Evolutionary conservation across 495 filamentous ascomycete species (phyloP).

Genomic region (Trichocladium uniseriatum): DNA sequence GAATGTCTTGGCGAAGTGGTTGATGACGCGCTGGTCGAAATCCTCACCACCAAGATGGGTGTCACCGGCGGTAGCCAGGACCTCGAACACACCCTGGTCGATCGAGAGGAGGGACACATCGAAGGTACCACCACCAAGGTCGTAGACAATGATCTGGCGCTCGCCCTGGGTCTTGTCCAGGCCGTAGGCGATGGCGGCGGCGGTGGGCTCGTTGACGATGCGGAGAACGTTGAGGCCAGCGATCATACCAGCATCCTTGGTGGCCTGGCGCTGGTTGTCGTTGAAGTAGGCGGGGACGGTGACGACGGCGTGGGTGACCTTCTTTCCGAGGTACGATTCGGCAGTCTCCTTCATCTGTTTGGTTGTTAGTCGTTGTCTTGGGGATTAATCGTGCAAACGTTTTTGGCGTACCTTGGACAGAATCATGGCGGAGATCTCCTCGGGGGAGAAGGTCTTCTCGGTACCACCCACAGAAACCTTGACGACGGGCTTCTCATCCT

Average conservation of each 20-base stretch:
- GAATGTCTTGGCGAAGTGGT: slow-evolving; percentile 94
- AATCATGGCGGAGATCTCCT: slow-evolving; percentile 82
- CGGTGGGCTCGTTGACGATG: slow-evolving; percentile 93
- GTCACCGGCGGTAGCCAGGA: slow-evolving; percentile 95
- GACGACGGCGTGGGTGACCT: slow-evolving; percentile 93
- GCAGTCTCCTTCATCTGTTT: slow-evolving; percentile 89
- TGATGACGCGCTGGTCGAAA: slow-evolving; percentile 97
- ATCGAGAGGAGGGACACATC: slow-evolving; percentile 98
- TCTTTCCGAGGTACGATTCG: slow-evolving; percentile 86
- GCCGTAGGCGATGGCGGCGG: slow-evolving; percentile 80
- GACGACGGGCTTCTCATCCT: slow-evolving; percentile 74
- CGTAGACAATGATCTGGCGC: slow-evolving; percentile 90
- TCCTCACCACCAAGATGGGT: slow-evolving; percentile 99
- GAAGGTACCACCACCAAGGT: slow-evolving; percentile 99
- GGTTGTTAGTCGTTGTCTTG: slow-evolving; percentile 1
- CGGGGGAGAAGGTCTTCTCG: slow-evolving; percentile 72
- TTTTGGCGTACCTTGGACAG: slow-evolving; percentile 63
- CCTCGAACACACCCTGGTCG: slow-evolving; percentile 96
- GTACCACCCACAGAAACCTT: slow-evolving; percentile 66
- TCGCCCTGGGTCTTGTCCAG: slow-evolving; percentile 79
- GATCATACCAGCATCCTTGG: slow-evolving; percentile 93
- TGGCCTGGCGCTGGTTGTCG: slow-evolving; percentile 95
- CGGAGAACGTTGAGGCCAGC: slow-evolving; percentile 94
- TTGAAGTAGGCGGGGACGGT: slow-evolving; percentile 99
- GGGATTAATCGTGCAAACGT: background rate